These are phyloP conservation scores for Stentor roeselii DNA, from an alignment of 73 alveolate species.

Conservation along the genomic window DNA sequence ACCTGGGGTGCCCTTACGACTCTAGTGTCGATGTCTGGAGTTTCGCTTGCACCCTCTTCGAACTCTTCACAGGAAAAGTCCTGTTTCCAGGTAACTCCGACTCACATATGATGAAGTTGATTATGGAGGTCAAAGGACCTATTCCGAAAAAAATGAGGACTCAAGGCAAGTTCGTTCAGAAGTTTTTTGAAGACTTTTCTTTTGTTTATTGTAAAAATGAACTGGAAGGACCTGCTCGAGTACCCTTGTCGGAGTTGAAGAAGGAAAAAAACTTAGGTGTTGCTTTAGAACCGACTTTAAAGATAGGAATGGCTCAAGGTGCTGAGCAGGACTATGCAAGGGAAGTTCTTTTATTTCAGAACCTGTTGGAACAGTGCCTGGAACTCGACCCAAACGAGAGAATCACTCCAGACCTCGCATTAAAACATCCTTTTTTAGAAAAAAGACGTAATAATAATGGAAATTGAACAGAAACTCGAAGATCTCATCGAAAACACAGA, in stretches of 20 bases:
- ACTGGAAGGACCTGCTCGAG: slow-evolving; percentile 43
- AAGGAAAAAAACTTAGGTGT: slow-evolving; percentile 37
- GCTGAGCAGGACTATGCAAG: slow-evolving; percentile 44
- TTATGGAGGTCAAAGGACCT: slow-evolving; percentile 63
- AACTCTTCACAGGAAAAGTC: slow-evolving; percentile 69
- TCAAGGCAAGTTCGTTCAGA: slow-evolving; percentile 40
- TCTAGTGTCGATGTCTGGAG: slow-evolving; percentile 74
- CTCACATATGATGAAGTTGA: slow-evolving; percentile 77
- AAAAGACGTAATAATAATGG: background rate
- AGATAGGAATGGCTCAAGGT: slow-evolving; percentile 27
- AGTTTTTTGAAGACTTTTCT: slow-evolving; percentile 52
- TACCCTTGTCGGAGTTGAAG: slow-evolving; percentile 41
- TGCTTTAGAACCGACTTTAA: slow-evolving; percentile 32
- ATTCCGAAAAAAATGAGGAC: slow-evolving; percentile 59
- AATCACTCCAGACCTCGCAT: slow-evolving; percentile 85
- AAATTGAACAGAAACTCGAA: background rate
- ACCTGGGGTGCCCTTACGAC: slow-evolving; percentile 69
- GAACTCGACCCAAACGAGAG: slow-evolving; percentile 76
- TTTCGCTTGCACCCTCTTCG: slow-evolving; percentile 75
- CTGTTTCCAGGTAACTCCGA: slow-evolving; percentile 75
- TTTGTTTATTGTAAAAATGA: slow-evolving; percentile 51
- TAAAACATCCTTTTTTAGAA: slow-evolving; percentile 74
- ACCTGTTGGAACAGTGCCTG: slow-evolving; percentile 75
- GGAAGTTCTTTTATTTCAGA: slow-evolving; percentile 54
- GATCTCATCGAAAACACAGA: background rate